A percentile compares a stretch with the other conserved stretches of the same genome.
These are phyloP conservation scores for Gaillardinia entomophila DNA, from an alignment of 805 yeast genomes.

Conservation along the genomic window DNA sequence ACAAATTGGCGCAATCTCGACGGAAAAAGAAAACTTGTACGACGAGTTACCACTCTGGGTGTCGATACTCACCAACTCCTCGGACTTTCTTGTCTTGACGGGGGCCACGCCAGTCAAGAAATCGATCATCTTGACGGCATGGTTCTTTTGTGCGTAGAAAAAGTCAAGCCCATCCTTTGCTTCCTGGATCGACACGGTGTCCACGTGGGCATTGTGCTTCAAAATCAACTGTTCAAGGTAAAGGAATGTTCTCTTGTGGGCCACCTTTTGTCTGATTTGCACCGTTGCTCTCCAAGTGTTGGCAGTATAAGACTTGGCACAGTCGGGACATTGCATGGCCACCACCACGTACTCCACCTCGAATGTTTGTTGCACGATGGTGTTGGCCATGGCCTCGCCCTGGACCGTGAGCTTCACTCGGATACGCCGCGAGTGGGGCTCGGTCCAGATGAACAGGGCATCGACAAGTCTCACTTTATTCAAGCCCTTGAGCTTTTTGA, in stretches of 20 bases:
- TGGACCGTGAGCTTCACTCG: slow-evolving; percentile 89
- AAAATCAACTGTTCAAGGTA: slow-evolving; percentile 93
- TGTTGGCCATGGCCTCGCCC: slow-evolving; percentile 91
- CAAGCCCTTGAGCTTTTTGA: slow-evolving; percentile 83
- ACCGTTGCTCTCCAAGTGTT: slow-evolving; percentile 98
- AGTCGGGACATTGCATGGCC: slow-evolving; percentile 97
- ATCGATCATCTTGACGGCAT: slow-evolving; percentile 91
- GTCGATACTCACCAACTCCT: slow-evolving; percentile 87
- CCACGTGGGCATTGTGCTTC: slow-evolving; percentile 88
- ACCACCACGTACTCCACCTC: slow-evolving; percentile 91
- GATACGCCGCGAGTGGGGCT: slow-evolving; percentile 95
- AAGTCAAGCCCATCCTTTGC: slow-evolving; percentile 92
- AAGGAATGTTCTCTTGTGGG: slow-evolving; percentile 93
- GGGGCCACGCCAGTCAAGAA: slow-evolving; percentile 85
- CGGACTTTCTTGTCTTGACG: slow-evolving; percentile 72
- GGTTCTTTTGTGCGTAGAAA: slow-evolving; percentile 81
- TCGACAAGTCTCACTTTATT: slow-evolving; percentile 82
- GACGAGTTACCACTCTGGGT: slow-evolving; percentile 84
- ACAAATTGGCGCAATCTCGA: slow-evolving; percentile 94
- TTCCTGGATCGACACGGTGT: slow-evolving; percentile 90
- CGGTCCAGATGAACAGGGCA: slow-evolving; percentile 97
- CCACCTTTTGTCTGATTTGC: slow-evolving; percentile 95
- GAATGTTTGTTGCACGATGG: slow-evolving; percentile 88
- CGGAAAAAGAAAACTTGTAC: slow-evolving; percentile 87
- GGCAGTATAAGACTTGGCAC: slow-evolving; percentile 95